Evolutionary conservation across 352 stramenopile species (phyloP).

Genomic region (Pythium guiyangense): DNA sequence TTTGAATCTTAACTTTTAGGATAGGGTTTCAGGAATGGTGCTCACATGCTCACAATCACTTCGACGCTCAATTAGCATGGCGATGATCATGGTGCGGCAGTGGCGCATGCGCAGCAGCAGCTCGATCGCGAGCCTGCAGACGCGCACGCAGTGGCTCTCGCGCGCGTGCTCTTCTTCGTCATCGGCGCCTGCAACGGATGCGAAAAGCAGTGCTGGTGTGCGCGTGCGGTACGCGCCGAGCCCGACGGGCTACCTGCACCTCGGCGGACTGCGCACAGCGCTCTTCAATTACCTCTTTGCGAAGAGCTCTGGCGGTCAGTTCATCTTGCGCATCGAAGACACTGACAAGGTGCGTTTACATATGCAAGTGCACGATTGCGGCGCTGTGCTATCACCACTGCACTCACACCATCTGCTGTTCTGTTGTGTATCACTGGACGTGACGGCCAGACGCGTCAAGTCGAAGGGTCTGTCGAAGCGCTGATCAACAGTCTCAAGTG

Average conservation of each 20-base stretch:
- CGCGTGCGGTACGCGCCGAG: constrained; percentile 88
- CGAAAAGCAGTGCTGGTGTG: constrained; percentile 18
- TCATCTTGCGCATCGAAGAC: constrained; percentile 92
- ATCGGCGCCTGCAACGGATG: neutral
- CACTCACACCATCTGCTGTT: no score
- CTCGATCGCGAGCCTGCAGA: neutral
- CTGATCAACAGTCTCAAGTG: constrained; percentile 89
- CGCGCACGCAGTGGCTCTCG: neutral
- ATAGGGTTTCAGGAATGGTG: no score
- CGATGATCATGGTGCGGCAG: constrained; percentile 4
- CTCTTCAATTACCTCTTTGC: constrained; percentile 93
- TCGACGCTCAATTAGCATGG: no score
- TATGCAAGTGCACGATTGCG: neutral
- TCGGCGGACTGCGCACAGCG: constrained; percentile 88
- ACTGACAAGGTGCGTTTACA: constrained; percentile 77
- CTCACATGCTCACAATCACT: no score
- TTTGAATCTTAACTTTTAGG: no score
- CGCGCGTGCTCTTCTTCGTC: neutral
- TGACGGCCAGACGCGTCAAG: constrained; percentile 58
- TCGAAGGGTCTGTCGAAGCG: constrained; percentile 79
- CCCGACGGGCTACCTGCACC: constrained; percentile 87
- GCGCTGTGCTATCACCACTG: no score
- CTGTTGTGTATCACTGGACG: neutral
- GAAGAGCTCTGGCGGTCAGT: constrained; percentile 74
- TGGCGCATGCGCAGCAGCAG: constrained; percentile 7